Percentiles rank a stretch among this genome's conserved stretches.
Conservation (phyloP, 495 filamentous ascomycete genomes). For the Stereocaulon alpinum region DNA sequence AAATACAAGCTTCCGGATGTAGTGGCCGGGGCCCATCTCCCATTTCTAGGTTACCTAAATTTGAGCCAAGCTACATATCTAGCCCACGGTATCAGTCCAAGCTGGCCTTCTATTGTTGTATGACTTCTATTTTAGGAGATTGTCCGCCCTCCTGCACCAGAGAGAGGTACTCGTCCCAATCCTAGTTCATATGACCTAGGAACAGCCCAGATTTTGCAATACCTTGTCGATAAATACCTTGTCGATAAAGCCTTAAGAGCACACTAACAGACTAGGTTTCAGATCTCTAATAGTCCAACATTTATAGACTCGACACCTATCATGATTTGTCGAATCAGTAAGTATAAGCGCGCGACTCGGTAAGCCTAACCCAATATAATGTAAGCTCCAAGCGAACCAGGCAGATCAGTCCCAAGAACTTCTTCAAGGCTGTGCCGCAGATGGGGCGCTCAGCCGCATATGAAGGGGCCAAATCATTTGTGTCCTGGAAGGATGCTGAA, state of each 20-base stretch:
- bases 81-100: not conserved
- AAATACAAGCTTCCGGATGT: not conserved
- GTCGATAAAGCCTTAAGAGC: not conserved
- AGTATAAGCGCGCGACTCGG: not conserved
- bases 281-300: not conserved
- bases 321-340: not conserved
- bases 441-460: not conserved
- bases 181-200: too few species aligned
- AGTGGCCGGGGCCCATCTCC: not conserved
- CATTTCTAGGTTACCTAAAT: too few species aligned
- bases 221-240: too few species aligned
- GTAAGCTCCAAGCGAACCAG: not conserved
- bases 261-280: not conserved
- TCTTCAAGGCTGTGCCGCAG: constrained; percentile 2
- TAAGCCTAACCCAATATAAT: not conserved
- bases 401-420: not conserved
- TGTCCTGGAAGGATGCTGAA: not conserved
- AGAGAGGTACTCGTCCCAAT: too few species aligned
- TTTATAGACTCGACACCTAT: not conserved
- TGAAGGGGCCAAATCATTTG: not conserved
- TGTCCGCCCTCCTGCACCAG: too few species aligned
- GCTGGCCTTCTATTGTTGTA: too few species aligned
- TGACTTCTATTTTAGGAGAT: too few species aligned
- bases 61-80: not conserved
- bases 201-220: too few species aligned